A percentile compares a stretch with the other conserved stretches of the same genome.
Conservation (phyloP, 768 basidiomycete genomes). For the Suillus plorans region DNA sequence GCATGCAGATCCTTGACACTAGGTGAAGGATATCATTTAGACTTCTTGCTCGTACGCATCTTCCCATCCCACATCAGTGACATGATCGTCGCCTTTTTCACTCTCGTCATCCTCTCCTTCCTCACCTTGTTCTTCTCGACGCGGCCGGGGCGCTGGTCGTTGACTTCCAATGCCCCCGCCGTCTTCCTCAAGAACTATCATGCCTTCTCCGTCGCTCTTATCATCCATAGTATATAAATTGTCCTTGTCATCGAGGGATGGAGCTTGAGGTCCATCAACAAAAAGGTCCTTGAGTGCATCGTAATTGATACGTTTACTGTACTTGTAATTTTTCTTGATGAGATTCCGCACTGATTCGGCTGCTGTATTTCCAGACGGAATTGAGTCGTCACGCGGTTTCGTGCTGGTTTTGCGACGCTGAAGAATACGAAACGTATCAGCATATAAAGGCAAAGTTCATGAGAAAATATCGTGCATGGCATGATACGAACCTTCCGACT, state of each 20-base stretch:
- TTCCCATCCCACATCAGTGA: slow-evolving; percentile 35
- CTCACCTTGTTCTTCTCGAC: slow-evolving; percentile 14
- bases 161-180: slow-evolving; percentile 31
- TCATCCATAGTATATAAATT: slow-evolving; percentile 55
- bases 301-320: slow-evolving; percentile 94
- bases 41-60: slow-evolving; percentile 78
- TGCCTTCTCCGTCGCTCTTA: slow-evolving; percentile 40
- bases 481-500: slow-evolving; percentile 78
- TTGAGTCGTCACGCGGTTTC: slow-evolving; percentile 73
- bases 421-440: slow-evolving; percentile 12
- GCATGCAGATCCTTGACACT: not conserved
- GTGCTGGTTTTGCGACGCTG: slow-evolving; percentile 69
- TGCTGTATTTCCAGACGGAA: slow-evolving; percentile 39
- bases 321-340: slow-evolving; percentile 81
- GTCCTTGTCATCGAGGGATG: slow-evolving; percentile 41
- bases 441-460: slow-evolving; percentile 16
- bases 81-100: slow-evolving; percentile 41
- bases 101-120: slow-evolving; percentile 32
- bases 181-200: slow-evolving; percentile 39
- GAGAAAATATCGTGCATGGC: slow-evolving; percentile 26
- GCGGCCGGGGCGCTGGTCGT: slow-evolving; percentile 28
- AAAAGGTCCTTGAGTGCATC: slow-evolving; percentile 84
- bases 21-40: slow-evolving; percentile 9
- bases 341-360: slow-evolving; percentile 43
- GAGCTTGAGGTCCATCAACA: slow-evolving; percentile 35